These are phyloP conservation scores for Samsoniella hepiali DNA, from an alignment of 2,329 filamentous ascomycete species.

Conservation along the genomic window DNA sequence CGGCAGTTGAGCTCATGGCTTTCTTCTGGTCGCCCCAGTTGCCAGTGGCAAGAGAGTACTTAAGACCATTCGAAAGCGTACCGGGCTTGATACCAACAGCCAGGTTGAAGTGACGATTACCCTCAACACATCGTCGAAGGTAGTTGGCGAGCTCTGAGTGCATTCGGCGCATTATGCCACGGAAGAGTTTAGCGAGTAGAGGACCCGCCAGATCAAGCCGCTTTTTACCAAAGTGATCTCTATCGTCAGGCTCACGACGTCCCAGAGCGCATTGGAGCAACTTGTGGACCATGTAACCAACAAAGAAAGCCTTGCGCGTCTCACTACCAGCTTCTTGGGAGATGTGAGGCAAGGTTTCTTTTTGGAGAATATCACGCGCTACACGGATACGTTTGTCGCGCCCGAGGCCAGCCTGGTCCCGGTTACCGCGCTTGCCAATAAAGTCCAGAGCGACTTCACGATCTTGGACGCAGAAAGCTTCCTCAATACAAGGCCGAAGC, in stretches of 20 bases:
- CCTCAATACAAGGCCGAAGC: conserved; percentile 94
- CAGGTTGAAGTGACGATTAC: conserved; percentile 83
- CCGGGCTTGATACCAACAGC: conserved; percentile 86
- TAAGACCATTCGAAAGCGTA: conserved; percentile 88
- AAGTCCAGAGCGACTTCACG: conserved; percentile 91
- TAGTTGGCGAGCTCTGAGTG: conserved; percentile 89
- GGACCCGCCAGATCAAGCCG: conserved; percentile 92
- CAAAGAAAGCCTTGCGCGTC: conserved; percentile 94
- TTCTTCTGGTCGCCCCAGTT: conserved; percentile 99
- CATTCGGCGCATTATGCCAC: conserved; percentile 84
- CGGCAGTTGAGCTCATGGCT: conserved; percentile 87
- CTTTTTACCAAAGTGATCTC: conserved; percentile 99
- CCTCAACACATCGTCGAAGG: conserved; percentile 87
- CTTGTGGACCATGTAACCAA: conserved; percentile 98
- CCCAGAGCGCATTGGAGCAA: conserved; percentile 90
- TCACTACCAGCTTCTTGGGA: conserved; percentile 93
- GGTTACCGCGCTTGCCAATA: conserved; percentile 86
- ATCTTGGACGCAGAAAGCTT: conserved; percentile 94
- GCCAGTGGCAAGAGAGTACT: conserved; percentile 94
- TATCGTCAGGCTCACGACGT: conserved; percentile 89
- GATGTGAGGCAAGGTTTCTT: conserved; percentile 94
- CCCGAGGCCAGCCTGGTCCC: conserved; percentile 58
- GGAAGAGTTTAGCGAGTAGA: conserved; percentile 92
- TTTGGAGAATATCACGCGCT: conserved; percentile 91
- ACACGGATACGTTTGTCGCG: conserved; percentile 87